A percentile compares a stretch with the other conserved stretches of the same genome.
phyloP scores from a whole-genome alignment of 768 basidiomycete genomes.

The Boletellus emodensis region DNA sequence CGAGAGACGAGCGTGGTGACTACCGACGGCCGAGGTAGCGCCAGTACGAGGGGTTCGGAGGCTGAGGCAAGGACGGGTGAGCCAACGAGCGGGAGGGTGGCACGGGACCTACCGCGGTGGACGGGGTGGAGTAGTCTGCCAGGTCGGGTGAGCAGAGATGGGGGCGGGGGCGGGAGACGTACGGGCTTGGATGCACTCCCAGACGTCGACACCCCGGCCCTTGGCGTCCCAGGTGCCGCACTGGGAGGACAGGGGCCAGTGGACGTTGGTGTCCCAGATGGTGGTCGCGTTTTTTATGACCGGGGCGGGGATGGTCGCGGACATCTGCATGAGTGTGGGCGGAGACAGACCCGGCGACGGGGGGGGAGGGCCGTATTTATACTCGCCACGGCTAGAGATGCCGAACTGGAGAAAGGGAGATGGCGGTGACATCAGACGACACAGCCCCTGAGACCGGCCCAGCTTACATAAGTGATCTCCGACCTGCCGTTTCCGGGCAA shows the following conservation, averaged over 20 bases:
- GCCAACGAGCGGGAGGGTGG: neutral
- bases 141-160: constrained; percentile 6
- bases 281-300: constrained; percentile 62
- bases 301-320: constrained; percentile 23
- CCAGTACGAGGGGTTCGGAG: constrained; percentile 43
- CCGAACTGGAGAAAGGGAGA: constrained; percentile 28
- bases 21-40: constrained; percentile 47
- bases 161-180: constrained; percentile 13
- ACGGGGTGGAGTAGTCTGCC: constrained; percentile 56
- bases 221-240: constrained; percentile 70
- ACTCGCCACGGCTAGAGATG: constrained; percentile 20
- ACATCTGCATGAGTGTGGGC: constrained; percentile 17
- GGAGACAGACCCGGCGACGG: constrained; percentile 4
- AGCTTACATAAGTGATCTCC: constrained; percentile 2
- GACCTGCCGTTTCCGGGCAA: neutral
- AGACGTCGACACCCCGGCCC: constrained; percentile 65
- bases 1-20: neutral
- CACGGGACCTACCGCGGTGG: constrained; percentile 36
- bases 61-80: constrained; percentile 26
- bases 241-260: constrained; percentile 63
- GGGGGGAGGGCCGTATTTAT: constrained; percentile 24
- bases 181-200: constrained; percentile 73
- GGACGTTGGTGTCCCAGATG: constrained; percentile 65
- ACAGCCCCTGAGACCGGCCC: constrained; percentile 23
- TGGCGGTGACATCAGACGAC: constrained; percentile 33